Evolutionary conservation across 805 yeast genomes (phyloP).

Genomic region (Ogataea pilisensis): DNA sequence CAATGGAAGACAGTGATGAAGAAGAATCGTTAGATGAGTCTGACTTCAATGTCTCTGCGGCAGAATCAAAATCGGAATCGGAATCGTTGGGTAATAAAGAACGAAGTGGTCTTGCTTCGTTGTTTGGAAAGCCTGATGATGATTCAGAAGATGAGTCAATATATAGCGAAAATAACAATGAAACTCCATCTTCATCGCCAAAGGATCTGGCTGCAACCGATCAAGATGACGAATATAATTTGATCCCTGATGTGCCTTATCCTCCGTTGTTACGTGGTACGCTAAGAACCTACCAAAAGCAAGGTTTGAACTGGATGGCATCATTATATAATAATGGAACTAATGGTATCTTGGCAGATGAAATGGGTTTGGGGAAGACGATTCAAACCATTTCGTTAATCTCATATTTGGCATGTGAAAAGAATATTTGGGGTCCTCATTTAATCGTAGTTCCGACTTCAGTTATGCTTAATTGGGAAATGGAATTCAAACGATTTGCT

Average conservation of each 20-base stretch:
- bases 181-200: constrained; percentile 36
- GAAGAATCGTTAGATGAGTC: constrained; percentile 1
- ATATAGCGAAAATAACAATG: constrained; percentile 26
- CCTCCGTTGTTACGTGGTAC: constrained; percentile 79
- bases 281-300: constrained; percentile 87
- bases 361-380: constrained; percentile 97
- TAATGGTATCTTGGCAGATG: constrained; percentile 96
- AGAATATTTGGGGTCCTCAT: constrained; percentile 97
- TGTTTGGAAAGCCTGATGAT: constrained; percentile 30
- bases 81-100: constrained; percentile 17
- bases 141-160: constrained; percentile 36
- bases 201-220: constrained; percentile 13
- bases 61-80: constrained; percentile 14
- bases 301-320: constrained; percentile 96
- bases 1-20: constrained; percentile 20
- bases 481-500: constrained; percentile 97
- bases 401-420: constrained; percentile 87
- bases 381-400: constrained; percentile 90
- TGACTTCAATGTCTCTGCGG: constrained; percentile 11
- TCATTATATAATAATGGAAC: constrained; percentile 88
- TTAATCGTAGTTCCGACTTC: constrained; percentile 95
- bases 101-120: constrained; percentile 31
- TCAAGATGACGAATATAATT: constrained; percentile 16
- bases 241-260: constrained; percentile 67
- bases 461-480: constrained; percentile 97